Evolutionary conservation across 2,329 filamentous ascomycete genomes (phyloP), one percentile per base, ranked within the genome.

Genomic region (Epichloe glyceriae): DNA sequence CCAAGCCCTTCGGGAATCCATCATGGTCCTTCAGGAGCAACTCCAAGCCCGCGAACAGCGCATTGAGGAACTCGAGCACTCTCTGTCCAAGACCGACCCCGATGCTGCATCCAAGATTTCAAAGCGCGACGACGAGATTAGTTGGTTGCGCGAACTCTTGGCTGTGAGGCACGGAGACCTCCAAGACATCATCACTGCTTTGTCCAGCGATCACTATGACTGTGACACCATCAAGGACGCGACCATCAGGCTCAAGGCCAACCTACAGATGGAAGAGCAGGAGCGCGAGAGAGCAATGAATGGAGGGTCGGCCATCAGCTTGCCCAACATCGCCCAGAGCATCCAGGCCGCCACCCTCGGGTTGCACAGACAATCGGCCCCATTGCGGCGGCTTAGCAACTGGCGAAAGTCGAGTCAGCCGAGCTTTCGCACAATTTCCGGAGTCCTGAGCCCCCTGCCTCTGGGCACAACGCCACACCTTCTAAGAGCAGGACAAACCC

Each of bases 221-320:
- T 80, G 81, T 52, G 81, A 88, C 55, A 77, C 79, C 5, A 86
- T 96, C 56, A 87, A 86, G 60, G 90, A 97, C 63, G 89, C 90
- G 5, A 87, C 88, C 37, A 97, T 97, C 59, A 85, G 93, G 49
- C 82, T 98, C 54, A 88, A 88, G 64, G 88, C 93, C 14, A 96
- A 95, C 61, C 74, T 98, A 37, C 88, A 97, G 64, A 98, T 98
- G 93, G 91, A 98, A 67, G 87, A 94, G 64, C 88, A 95, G 64
- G 90, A 96, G 68, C 87, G 88, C 48, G 91, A 97, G 66, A 80
- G 93, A 53, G 83, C 88, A 1, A 78, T 87, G 69, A 82, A 85
- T 50, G 83, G 83, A 46, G 79, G 79, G 14, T 85, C 81, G 7
- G 73, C 79, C 30, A 75, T 83, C 54, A 79, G 74, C 50, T 73